Evolutionary conservation across 73 alveolate genomes (phyloP).

Genomic region (Paramecium bursaria): DNA sequence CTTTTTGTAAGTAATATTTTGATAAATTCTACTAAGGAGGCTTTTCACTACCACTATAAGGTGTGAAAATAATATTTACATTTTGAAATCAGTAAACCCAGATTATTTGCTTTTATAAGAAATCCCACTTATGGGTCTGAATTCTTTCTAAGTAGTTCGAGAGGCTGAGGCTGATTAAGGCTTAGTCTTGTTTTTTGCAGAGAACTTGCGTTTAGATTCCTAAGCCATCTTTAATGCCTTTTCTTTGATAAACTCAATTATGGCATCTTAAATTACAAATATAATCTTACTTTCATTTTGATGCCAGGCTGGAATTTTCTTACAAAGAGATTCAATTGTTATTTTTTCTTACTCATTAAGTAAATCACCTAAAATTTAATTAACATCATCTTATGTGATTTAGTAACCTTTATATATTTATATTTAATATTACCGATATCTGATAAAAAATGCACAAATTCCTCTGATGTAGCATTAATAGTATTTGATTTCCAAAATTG

Average conservation of each 20-base stretch:
- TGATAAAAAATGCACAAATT: conserved; percentile 36
- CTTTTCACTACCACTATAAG: conserved; percentile 27
- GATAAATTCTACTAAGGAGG: conserved; percentile 53
- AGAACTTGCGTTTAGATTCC: conserved; percentile 17
- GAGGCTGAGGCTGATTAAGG: conserved; percentile 54
- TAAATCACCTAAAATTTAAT: conserved; percentile 44
- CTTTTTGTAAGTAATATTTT: conserved; percentile 63
- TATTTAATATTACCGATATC: conserved; percentile 1
- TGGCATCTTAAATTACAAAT: neutral
- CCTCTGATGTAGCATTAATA: conserved; percentile 55
- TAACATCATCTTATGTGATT: conserved; percentile 40
- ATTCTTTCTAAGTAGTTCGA: conserved; percentile 14
- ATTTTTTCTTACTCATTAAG: conserved; percentile 48
- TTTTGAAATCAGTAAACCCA: conserved; percentile 56
- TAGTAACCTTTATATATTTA: conserved; percentile 4
- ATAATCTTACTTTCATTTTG: conserved; percentile 2
- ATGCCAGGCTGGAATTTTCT: conserved; percentile 44
- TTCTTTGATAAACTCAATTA: conserved; percentile 50
- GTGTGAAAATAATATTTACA: neutral
- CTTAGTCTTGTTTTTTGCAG: conserved; percentile 42
- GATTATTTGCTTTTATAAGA: conserved; percentile 54
- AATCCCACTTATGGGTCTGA: conserved; percentile 56
- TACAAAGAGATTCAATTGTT: conserved; percentile 38
- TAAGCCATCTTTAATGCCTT: conserved; percentile 42
- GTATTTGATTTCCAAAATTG: conserved; percentile 59